Evolutionary conservation across 208 protist species (phyloP), one percentile per base, ranked within the genome.

Genomic region (Acanthamoeba sp.): DNA sequence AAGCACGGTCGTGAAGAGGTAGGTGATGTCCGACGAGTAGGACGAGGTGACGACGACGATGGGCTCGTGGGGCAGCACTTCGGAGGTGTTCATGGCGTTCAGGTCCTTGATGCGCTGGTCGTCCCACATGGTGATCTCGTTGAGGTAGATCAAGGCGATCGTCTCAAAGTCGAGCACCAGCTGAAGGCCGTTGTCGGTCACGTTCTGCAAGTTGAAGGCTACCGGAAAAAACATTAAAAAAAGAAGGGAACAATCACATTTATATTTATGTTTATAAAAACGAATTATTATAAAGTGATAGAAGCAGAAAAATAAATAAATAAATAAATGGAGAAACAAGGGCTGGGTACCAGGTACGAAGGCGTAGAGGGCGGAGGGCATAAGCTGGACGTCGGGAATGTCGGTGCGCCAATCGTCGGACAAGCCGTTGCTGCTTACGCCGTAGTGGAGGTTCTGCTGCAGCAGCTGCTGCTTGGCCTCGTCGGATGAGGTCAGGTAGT

Each of bases 121-220:
- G 27, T 38, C 24, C 78, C 78, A 87, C 22, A 3, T 59, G 0
- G 78, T 62, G 1, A 87, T 38, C 32, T 50, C 7, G n/a, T 59
- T 40, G 6, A 80, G 36, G 69, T 80, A 80, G 69, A 80, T 80
- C 22, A 7, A 2, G 5, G 69, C 78, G 29, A 87, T 29, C 16
- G 45, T 87, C 9, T 50, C 27, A 38, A 87, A 87, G 78, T 59
- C 27, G 16, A 87, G 34, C 45, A 87, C 78, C 78, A 87, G 78
- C 78, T 22, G 9, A 2, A 42, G 18, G 3, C 32, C 78, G 1
- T 18, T 59, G 22, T 59, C 52, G 52, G 52, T 59, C 42, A 87
- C 12, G 20, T 59, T 18, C 45, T n/a, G 42, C 5, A 87, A 2
- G 32, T 59, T 29, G 78, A 50, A 87, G 14, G 59, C 59, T 69